A percentile compares a stretch with the other conserved stretches of the same genome.
Evolutionary conservation across 2,329 filamentous ascomycete species (phyloP).

Genomic region (Alternaria viburni): DNA sequence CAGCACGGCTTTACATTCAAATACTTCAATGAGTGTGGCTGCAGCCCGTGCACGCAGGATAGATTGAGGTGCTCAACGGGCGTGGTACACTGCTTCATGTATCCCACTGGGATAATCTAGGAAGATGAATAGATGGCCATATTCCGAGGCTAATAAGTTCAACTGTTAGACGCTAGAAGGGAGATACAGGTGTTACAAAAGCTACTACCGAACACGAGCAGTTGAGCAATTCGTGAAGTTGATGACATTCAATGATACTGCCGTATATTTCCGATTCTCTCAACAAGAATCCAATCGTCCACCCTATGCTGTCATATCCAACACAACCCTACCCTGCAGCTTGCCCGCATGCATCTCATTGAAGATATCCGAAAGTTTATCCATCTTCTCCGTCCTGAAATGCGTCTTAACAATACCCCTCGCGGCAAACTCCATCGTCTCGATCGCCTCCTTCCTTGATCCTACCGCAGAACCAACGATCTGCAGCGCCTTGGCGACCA

Average conservation of each 20-base stretch:
- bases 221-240: background rate
- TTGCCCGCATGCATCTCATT: conserved; percentile 55
- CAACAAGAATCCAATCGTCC: background rate
- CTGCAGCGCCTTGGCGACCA: conserved; percentile 52
- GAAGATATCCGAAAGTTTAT: conserved; percentile 54
- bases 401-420: conserved; percentile 56
- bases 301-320: conserved; percentile 47
- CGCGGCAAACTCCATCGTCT: conserved; percentile 55
- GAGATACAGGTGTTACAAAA: background rate
- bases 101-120: background rate
- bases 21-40: background rate
- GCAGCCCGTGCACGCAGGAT: background rate
- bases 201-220: background rate
- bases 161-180: background rate
- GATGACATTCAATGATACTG: background rate
- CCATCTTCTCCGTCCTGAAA: conserved; percentile 55
- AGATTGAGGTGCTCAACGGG: background rate
- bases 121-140: no score
- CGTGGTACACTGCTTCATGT: background rate
- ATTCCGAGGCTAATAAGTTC: background rate
- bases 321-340: conserved; percentile 56
- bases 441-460: conserved; percentile 56
- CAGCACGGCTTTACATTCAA: background rate
- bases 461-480: conserved; percentile 57
- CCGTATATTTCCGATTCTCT: background rate